Evolutionary conservation across 2,329 filamentous ascomycete species (phyloP), one percentile per base, ranked within the genome.

Genomic region (Pezicula neosporulosa): DNA sequence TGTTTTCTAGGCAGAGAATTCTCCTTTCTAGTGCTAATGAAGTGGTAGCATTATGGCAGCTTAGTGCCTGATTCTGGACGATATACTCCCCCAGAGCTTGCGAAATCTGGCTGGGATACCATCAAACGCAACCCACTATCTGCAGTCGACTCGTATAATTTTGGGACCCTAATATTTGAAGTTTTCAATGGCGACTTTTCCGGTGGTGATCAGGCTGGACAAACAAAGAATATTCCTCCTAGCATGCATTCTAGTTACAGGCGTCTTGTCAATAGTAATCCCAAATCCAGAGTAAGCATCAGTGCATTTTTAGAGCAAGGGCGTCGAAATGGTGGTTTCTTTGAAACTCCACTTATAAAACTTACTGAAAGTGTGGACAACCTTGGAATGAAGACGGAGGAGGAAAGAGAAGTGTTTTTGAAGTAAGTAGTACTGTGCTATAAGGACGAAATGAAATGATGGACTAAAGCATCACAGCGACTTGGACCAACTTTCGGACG

Each of bases 321-420:
- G 10, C 85, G 80, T 61, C 83, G 92, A 44, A 78, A 75, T 49
- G 89, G 90, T 16, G 85, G 90, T 0, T 99, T 97, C 69, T 97
- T 99, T 60, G 89, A 97, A 63, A 96, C 89, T 3, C 85, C 93
- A 0, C 72, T 99, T 15, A 97, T 99, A 61, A 90, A 93, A 57
- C 74, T 99, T 60, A 94, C 92, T 0, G 89, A 97, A 56, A 91
- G 90, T 33, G 90, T 97, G 50, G 94, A 99, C 51, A 97, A 88
- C 60, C 76, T 99, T 35, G 93, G 93, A 0, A 78, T 97, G 59
- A 99, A 97, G 71, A 84, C 80, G 19, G 87, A 93, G 50, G 77
- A 80, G 7, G 94, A 99, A 70, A 81, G 90, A 54, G 91, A 97
- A 51, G 81, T 85, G 45, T 93, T 99, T 59, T 75, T 99, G 9